phyloP scores from a whole-genome alignment of 2,329 filamentous ascomycete genomes.

The Truncatella angustata region DNA sequence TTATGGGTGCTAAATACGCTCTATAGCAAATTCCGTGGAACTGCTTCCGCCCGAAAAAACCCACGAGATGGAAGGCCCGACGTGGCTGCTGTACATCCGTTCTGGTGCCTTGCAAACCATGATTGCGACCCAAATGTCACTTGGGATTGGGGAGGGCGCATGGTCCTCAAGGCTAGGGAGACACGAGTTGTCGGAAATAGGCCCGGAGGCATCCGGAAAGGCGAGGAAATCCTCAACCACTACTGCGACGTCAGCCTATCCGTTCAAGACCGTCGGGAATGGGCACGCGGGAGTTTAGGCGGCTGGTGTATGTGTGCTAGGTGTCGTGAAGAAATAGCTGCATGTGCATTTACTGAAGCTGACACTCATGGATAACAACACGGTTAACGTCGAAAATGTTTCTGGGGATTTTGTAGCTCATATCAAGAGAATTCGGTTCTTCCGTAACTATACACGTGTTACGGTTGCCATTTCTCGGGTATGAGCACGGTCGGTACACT shows the following conservation, averaged over 20 bases:
- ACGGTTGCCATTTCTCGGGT: constrained; percentile 16
- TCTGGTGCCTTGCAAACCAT: constrained; percentile 97
- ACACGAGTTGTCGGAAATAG: constrained; percentile 50
- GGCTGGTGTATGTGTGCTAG: constrained; percentile 85
- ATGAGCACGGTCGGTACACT: background rate
- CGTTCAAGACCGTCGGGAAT: constrained; percentile 80
- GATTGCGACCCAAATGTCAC: constrained; percentile 92
- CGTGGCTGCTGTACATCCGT: constrained; percentile 87
- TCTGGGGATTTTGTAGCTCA: background rate
- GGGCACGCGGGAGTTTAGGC: constrained; percentile 83
- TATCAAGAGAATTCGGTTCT: constrained; percentile 15
- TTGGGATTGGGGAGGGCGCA: constrained; percentile 87
- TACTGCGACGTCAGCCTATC: constrained; percentile 84
- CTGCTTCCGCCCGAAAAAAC: constrained; percentile 81
- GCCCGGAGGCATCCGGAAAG: constrained; percentile 65
- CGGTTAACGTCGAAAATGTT: background rate
- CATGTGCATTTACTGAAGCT: background rate
- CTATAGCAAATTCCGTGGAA: constrained; percentile 89
- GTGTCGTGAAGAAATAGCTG: constrained; percentile 67
- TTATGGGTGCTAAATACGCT: constrained; percentile 88
- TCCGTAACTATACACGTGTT: constrained; percentile 25
- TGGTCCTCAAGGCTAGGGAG: constrained; percentile 66
- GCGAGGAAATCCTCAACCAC: constrained; percentile 87
- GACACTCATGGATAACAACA: background rate
- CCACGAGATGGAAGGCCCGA: constrained; percentile 79